phyloP scores from a whole-genome alignment of 768 basidiomycete genomes.

The Tulasnella sp. region DNA sequence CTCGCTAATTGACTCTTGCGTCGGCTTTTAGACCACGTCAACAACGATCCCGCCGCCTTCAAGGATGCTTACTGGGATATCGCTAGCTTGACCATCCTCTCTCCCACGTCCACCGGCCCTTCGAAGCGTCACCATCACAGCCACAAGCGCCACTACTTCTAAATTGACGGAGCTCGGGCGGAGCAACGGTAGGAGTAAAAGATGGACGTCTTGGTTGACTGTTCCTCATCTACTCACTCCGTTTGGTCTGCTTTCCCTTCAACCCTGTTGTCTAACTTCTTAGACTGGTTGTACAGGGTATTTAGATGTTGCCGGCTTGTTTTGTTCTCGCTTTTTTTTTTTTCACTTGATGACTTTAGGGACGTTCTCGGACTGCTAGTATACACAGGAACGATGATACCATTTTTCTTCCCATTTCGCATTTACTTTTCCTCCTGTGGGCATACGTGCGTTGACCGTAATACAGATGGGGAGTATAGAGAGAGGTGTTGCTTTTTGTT shows the following conservation, averaged over 20 bases:
- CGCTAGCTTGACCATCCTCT: slow-evolving; percentile 23
- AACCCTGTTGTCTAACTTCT: no score
- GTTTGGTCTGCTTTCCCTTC: no score
- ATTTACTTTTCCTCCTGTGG: background rate
- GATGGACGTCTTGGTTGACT: no score
- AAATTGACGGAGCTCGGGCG: background rate
- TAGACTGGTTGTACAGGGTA: no score
- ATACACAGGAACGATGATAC: no score
- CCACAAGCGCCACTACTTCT: background rate
- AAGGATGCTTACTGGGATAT: slow-evolving; percentile 34
- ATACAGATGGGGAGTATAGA: background rate
- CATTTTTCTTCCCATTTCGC: background rate
- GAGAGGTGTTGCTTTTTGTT: no score
- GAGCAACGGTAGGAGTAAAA: no score
- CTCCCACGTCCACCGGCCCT: background rate
- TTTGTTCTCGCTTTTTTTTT: no score
- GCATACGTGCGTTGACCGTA: background rate
- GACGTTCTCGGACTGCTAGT: background rate
- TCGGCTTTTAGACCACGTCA: slow-evolving; percentile 34
- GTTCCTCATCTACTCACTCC: no score
- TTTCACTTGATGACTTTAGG: background rate
- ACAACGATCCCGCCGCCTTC: slow-evolving; percentile 34
- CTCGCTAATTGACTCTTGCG: no score
- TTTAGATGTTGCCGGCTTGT: no score
- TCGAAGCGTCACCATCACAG: background rate